Evolutionary conservation across 2,329 filamentous ascomycete genomes (phyloP).

Genomic region (Cordyceps javanica): DNA sequence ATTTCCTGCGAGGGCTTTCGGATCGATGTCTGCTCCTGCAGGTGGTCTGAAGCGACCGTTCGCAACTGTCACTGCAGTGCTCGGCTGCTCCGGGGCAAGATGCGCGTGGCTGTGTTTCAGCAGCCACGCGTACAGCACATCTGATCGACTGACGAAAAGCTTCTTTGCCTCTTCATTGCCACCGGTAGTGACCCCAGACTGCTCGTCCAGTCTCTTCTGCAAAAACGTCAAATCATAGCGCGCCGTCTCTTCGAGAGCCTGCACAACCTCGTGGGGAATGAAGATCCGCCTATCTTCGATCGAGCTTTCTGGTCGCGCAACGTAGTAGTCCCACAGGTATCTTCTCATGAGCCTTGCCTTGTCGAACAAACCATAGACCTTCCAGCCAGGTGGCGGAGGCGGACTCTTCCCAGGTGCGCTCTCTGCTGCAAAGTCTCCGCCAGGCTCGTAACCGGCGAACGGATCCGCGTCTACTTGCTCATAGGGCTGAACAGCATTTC

Average conservation of each 20-base stretch:
- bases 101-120: slow-evolving; percentile 5
- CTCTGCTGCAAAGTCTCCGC: background rate
- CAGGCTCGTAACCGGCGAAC: background rate
- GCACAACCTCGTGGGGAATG: background rate
- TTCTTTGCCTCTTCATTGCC: background rate
- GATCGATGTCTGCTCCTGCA: background rate
- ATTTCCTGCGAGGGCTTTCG: background rate
- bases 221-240: background rate
- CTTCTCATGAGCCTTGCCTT: background rate
- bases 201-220: background rate
- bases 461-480: background rate
- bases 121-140: slow-evolving; percentile 4
- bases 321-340: background rate
- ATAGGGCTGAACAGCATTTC: background rate
- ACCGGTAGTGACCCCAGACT: background rate
- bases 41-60: slow-evolving; percentile 5
- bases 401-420: background rate
- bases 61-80: background rate
- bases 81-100: background rate
- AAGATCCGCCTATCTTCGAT: background rate
- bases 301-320: background rate
- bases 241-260: background rate
- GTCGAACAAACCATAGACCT: background rate
- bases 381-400: background rate
- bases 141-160: background rate